Evolutionary conservation across 2,329 filamentous ascomycete species (phyloP), one percentile per base, ranked within the genome.

Genomic region (Sporothrix dimorphospora): DNA sequence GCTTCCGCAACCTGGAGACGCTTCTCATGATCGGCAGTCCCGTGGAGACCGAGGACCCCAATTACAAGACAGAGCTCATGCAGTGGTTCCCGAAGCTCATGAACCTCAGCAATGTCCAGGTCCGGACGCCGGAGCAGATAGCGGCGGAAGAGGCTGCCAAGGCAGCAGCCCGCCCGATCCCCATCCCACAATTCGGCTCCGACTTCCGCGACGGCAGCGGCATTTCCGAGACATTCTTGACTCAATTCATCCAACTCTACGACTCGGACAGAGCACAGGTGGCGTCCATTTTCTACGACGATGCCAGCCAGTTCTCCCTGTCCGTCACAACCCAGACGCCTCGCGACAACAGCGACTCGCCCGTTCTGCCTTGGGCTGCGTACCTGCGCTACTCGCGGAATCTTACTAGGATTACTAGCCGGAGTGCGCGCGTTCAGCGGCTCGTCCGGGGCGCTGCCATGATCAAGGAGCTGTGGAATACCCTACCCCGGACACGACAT

Each of bases 41-140:
- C 0, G 88, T 97, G 73, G 89, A 90, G 75, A 79, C 82, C 1
- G 81, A 85, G 71, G 82, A 86, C 30, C 86, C 90, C 9, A 86
- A 87, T 73, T 92, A 91, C 79, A 86, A 88, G 72, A 82, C 87
- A 19, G 91, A 93, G 66, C 83, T 98, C 72, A 83, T 93, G 40
- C 88, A 89, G 53, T 97, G 94, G 91, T 98, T 93, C 78, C 94
- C 94, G 0, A 91, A 89, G 73, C 86, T 98, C 19, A 89, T 90
- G 77, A 88, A 90, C 73, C 83, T 98, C 75, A 97, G 97, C 80
- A 89, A 90, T 71, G 83, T 88, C 6, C 88, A 91, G 78, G 88
- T 97, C 21, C 89, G 94, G 73, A 92, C 91, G 0, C 86, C 90
- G 0, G 89, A 93, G 77, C 89, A 94, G 77, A 84, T 92, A 69